Base-by-base conservation (phyloP, 306 rosid species). In the Clitoria ternatea region DNA sequence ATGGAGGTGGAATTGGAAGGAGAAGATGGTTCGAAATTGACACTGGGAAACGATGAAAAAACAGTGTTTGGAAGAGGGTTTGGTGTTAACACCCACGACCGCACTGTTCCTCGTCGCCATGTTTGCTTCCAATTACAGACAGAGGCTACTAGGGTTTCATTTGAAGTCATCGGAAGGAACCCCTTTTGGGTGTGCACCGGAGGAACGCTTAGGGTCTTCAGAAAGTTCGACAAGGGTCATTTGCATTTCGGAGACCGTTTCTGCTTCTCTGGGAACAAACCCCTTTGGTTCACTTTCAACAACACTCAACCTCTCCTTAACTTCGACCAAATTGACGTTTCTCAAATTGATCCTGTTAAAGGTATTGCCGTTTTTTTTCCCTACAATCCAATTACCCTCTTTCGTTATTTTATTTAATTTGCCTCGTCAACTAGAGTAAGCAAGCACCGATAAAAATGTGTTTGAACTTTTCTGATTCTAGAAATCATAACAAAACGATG, bases 161-260 rank as follows among this genome's bases (percentile, higher is more conserved):
- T 93, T 66, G 79, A 87, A 76, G 97, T 88, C 17, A 66, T 78
- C 3, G 98, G 96, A 61, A 82, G 66, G 66, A 93, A 93, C 66
- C 98, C 97, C 66, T 40, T 93, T 64, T 93, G 96, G 97, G 86
- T 90, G 17, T 62, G 73, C 45, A 73, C 72, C 26, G 77, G 81
- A 15, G 80, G 61, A 18, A 37, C 45, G 40, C 52, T 87, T 70
- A 69, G 80, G 62, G 48, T 61, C 37, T 88, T 84, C 82, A 81
- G 82, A 30, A 79, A 83, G 68, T 82, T 80, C 49, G 92, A 84
- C 8, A 85, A 74, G 84, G 97, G 89, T 30, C 80, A 76, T 17
- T 55, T 90, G 80, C 80, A 50, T 23, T 68, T 73, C 1, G 97
- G 97, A 18, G 88, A 93, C 72, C 78, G 87, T 49, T 85, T 90